Conservation (phyloP, 768 basidiomycete species). For the Hortiboletus flavorubellus region DNA sequence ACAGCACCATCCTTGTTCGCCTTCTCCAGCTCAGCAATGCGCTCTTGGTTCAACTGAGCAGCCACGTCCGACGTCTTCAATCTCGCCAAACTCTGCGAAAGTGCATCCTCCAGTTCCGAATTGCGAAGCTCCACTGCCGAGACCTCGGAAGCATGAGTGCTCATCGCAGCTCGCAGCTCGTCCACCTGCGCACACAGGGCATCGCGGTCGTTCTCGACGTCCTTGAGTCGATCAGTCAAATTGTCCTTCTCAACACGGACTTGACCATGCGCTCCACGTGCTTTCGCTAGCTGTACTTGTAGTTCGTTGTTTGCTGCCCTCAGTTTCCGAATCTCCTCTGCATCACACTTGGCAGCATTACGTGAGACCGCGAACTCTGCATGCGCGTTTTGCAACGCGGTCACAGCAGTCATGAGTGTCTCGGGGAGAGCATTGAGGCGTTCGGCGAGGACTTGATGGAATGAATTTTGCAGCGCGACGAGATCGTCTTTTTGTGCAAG, state of each 20-base stretch:
- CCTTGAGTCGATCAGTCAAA: conserved; percentile 56
- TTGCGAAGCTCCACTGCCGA: conserved; percentile 48
- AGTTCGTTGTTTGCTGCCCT: conserved; percentile 56
- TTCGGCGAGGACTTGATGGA: conserved; percentile 51
- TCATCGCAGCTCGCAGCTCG: conserved; percentile 44
- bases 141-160: conserved; percentile 44
- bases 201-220: conserved; percentile 65
- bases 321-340: conserved; percentile 65
- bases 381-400: conserved; percentile 56
- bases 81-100: conserved; percentile 68
- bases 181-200: conserved; percentile 52
- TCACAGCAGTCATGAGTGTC: conserved; percentile 48
- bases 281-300: conserved; percentile 71
- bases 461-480: conserved; percentile 45
- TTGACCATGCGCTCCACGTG: conserved; percentile 73
- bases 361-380: conserved; percentile 59
- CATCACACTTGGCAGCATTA: conserved; percentile 55
- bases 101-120: conserved; percentile 64
- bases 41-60: conserved; percentile 56
- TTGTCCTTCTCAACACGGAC: conserved; percentile 81
- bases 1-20: conserved; percentile 48
- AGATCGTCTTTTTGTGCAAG: conserved; percentile 48
- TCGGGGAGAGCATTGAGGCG: conserved; percentile 61
- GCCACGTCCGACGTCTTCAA: conserved; percentile 72
- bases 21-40: conserved; percentile 61